Percentiles rank a stretch among this genome's conserved stretches.
Conservation (phyloP, 768 basidiomycete species). For the Auricularia cornea region DNA sequence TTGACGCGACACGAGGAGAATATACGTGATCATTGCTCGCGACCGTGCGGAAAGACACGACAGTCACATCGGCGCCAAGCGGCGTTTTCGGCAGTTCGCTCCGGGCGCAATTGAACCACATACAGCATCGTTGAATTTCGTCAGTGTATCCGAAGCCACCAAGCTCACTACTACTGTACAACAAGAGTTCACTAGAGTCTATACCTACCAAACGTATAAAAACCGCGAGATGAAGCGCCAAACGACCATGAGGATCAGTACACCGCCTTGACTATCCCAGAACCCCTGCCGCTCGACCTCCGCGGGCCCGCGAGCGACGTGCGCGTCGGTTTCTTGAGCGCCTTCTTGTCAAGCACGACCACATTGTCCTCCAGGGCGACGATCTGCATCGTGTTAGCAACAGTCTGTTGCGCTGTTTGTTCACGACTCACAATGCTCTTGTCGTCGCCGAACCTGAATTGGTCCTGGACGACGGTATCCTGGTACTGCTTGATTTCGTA, state of each 20-base stretch:
- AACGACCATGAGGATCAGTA: slow-evolving; percentile 9
- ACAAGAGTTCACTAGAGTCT: background rate
- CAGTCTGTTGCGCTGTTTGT: background rate
- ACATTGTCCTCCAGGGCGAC: slow-evolving; percentile 94
- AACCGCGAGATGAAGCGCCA: background rate
- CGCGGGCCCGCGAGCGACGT: slow-evolving; percentile 23
- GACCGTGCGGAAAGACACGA: background rate
- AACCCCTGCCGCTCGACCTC: slow-evolving; percentile 15
- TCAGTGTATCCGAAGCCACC: background rate
- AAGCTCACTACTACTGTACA: background rate
- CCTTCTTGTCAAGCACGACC: slow-evolving; percentile 88
- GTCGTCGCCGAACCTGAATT: slow-evolving; percentile 96
- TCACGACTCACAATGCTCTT: slow-evolving; percentile 89
- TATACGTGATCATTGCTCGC: slow-evolving; percentile 75
- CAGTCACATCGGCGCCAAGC: background rate
- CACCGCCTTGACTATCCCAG: slow-evolving; percentile 20
- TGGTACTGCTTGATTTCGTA: slow-evolving; percentile 98
- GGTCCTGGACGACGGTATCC: slow-evolving; percentile 91
- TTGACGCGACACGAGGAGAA: slow-evolving; percentile 90
- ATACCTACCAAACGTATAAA: background rate
- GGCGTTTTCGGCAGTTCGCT: background rate
- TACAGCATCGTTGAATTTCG: background rate
- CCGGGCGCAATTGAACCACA: background rate
- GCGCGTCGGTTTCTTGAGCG: slow-evolving; percentile 73
- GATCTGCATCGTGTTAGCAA: slow-evolving; percentile 44